Base-by-base conservation (phyloP, 202 grass and related monocot genomes). In the Carex sylvatica region DNA sequence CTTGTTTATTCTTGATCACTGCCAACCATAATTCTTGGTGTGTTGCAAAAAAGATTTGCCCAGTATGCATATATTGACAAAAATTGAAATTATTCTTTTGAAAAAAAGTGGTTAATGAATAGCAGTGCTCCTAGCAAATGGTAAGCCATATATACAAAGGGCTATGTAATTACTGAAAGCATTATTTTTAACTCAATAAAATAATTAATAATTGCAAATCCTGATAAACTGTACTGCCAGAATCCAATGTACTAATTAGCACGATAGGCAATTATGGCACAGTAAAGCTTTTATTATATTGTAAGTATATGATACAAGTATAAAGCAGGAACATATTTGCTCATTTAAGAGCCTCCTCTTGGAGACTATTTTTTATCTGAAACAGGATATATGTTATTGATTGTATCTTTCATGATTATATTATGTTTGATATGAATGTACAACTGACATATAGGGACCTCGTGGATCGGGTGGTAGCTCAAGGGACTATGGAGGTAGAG, bases 401-500 rank as follows among this genome's bases (percentile, higher is more conserved):
- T 82, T 40, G 18, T 30, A 0, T 55, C 54, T 54, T 75, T 36
- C n/a, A 15, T 8, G 64, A 63, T 60, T 26, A 66, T 9, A 54
- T 74, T 77, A 63, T 12, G 24, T 35, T 4, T 84, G 6, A 47
- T 77, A 49, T 69, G 18, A 18, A 22, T 18, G n/a, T 47, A 7
- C 18, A 16, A 14, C 31, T 77, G 62, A 22, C 26, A 82, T 58
- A 9, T 81, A 68, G 63, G 79, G 47, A 83, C 74, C 31, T 59
- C 73, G 96, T 71, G 88, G 91, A 42, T 65, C 91, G n/a, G 89
- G 92, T 61, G 83, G 86, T 65, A 80, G 86, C 77, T 98, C 95
- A 26, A 91, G 96, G 52, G 96, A 98, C 70, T 93, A 92, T 65
- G 62, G 88, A 76, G 96, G 96, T 31, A 93, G 91, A 86, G 96